Evolutionary conservation across 805 yeast species (phyloP).

Genomic region (Candida ipomoeae): DNA sequence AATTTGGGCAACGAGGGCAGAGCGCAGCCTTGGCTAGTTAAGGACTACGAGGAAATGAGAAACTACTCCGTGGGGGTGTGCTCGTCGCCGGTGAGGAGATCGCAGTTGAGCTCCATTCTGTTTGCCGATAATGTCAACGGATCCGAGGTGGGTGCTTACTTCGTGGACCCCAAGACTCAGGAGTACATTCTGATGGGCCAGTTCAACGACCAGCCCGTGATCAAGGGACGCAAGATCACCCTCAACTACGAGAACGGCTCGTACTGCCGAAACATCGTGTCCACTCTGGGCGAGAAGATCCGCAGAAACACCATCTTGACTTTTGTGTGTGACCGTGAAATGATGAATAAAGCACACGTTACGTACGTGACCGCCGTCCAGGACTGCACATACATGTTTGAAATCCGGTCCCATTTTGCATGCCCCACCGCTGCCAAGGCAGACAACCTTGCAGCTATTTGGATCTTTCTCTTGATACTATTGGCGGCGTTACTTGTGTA

Average conservation of each 20-base stretch:
- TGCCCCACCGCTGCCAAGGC: conserved; percentile 59
- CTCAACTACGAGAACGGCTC: conserved; percentile 70
- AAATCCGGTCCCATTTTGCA: conserved; percentile 78
- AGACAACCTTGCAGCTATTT: conserved; percentile 24
- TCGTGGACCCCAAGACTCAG: conserved; percentile 40
- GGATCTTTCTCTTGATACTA: conserved; percentile 56
- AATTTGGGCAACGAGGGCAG: conserved; percentile 44
- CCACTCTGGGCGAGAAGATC: conserved; percentile 41
- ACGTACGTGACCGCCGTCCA: conserved; percentile 67
- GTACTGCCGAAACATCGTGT: conserved; percentile 42
- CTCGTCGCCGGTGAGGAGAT: conserved; percentile 44
- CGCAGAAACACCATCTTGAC: conserved; percentile 63
- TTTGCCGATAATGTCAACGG: conserved; percentile 42
- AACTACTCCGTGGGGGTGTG: conserved; percentile 78
- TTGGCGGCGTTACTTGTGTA: conserved; percentile 40
- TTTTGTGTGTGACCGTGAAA: conserved; percentile 76
- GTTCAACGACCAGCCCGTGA: conserved; percentile 54
- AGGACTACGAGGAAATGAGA: conserved; percentile 62
- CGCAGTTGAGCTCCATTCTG: conserved; percentile 21
- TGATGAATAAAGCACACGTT: conserved; percentile 58
- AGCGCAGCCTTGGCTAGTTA: conserved; percentile 55
- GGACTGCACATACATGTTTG: conserved; percentile 81
- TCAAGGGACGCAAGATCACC: conserved; percentile 68
- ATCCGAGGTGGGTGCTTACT: conserved; percentile 54
- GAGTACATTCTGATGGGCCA: conserved; percentile 57